Evolutionary conservation across 371 early-diverging fungal species (phyloP).

Genomic region (Mucor circinelloides): DNA sequence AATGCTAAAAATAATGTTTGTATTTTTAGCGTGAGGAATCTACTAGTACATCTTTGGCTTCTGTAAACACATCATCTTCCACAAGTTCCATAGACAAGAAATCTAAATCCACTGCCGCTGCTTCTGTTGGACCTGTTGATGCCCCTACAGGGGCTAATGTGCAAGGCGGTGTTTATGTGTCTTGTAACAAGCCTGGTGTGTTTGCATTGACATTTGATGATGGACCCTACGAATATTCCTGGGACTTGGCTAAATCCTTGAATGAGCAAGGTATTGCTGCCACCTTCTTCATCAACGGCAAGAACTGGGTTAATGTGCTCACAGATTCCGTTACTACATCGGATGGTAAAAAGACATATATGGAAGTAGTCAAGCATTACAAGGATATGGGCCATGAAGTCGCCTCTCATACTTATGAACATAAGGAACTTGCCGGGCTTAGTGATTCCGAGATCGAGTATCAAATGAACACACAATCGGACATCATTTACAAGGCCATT

Average conservation of each 20-base stretch:
- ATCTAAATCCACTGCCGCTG: not conserved
- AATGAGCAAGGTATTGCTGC: constrained; percentile 35
- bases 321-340: constrained; percentile 7
- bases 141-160: constrained; percentile 8
- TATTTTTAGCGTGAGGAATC: constrained; percentile 4
- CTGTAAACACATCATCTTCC: not conserved
- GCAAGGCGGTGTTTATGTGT: constrained; percentile 11
- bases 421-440: constrained; percentile 26
- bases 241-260: constrained; percentile 37
- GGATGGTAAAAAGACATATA: constrained; percentile 19
- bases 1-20: not conserved
- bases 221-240: constrained; percentile 41
- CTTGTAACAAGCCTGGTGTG: constrained; percentile 36
- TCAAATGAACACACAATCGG: constrained; percentile 23
- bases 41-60: not conserved
- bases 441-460: constrained; percentile 13
- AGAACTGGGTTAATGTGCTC: constrained; percentile 32
- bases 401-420: constrained; percentile 45
- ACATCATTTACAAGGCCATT: constrained; percentile 13
- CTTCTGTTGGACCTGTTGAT: not conserved
- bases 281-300: constrained; percentile 55
- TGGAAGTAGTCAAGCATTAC: constrained; percentile 19
- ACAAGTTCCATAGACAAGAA: not conserved
- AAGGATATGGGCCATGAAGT: constrained; percentile 29
- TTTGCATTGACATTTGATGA: constrained; percentile 57